phyloP scores from a whole-genome alignment of 441 rosid species.

The Arabidopsis hybrid region DNA sequence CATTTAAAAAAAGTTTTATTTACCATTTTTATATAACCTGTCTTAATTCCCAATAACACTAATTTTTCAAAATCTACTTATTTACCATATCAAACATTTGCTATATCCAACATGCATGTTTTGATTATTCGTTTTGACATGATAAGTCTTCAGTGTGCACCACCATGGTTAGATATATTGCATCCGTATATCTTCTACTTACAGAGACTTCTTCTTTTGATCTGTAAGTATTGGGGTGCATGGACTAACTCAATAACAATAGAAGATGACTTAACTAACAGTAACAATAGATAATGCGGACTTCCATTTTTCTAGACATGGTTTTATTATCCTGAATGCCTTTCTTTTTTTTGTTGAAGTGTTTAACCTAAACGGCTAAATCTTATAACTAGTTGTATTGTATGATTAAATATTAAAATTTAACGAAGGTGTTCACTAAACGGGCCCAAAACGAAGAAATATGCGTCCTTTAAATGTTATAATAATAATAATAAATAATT shows the following conservation, averaged over 20 bases:
- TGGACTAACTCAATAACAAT: background rate
- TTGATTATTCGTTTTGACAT: background rate
- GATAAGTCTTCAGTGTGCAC: background rate
- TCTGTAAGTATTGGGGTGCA: background rate
- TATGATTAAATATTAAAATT: background rate
- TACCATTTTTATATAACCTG: background rate
- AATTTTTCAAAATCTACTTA: background rate
- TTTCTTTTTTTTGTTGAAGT: background rate
- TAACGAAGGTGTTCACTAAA: conserved; percentile 13
- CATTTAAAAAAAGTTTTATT: background rate
- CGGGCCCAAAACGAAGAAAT: conserved; percentile 41
- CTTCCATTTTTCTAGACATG: background rate
- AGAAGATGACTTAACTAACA: background rate
- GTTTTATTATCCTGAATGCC: background rate
- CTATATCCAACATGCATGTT: background rate
- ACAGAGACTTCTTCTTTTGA: background rate
- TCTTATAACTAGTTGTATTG: background rate
- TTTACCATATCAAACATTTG: background rate
- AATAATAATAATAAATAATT: background rate
- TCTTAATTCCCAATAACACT: background rate
- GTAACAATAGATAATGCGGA: background rate
- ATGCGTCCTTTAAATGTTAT: conserved; percentile 7
- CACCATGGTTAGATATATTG: background rate
- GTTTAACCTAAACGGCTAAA: conserved; percentile 23
- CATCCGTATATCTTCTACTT: background rate